These are phyloP conservation scores for Jacaranda mimosifolia DNA, from an alignment of 257 asterid species.

Conservation along the genomic window DNA sequence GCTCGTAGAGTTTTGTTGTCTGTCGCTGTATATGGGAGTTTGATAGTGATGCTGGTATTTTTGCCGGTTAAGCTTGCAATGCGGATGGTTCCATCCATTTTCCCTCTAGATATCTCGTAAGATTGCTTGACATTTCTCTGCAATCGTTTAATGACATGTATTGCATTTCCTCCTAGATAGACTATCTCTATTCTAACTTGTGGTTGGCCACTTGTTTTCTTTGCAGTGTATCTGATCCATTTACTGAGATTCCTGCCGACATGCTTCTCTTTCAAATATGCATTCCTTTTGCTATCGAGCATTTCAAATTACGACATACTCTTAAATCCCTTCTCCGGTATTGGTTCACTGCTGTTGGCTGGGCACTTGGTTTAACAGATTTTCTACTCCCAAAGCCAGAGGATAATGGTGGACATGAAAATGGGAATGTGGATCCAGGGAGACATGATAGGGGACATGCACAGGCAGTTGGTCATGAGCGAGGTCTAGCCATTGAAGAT, in stretches of 20 bases:
- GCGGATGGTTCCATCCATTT: conserved; percentile 87
- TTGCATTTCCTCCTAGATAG: conserved; percentile 24
- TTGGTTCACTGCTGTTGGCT: conserved; percentile 98
- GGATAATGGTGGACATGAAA: conserved; percentile 77
- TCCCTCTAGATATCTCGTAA: conserved; percentile 97
- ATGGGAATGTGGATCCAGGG: conserved; percentile 74
- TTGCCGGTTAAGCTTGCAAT: conserved; percentile 97
- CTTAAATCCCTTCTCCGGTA: conserved; percentile 89
- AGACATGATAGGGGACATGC: conserved; percentile 76
- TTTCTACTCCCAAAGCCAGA: conserved; percentile 91
- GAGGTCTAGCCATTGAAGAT: conserved; percentile 61
- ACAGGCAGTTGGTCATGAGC: conserved; percentile 67
- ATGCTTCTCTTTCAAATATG: conserved; percentile 99
- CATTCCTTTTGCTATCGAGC: conserved; percentile 97
- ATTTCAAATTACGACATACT: conserved; percentile 89
- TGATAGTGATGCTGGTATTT: conserved; percentile 96
- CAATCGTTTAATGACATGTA: background rate
- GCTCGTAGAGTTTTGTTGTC: conserved; percentile 97
- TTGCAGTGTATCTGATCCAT: conserved; percentile 94
- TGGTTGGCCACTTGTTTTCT: background rate
- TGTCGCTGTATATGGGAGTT: conserved; percentile 94
- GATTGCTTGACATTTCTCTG: conserved; percentile 40
- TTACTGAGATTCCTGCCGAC: conserved; percentile 98
- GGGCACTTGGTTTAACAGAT: conserved; percentile 93
- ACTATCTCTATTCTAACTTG: conserved; percentile 26